Conservation (phyloP, 108 stramenopile species). For the Nitzschia sp. region DNA sequence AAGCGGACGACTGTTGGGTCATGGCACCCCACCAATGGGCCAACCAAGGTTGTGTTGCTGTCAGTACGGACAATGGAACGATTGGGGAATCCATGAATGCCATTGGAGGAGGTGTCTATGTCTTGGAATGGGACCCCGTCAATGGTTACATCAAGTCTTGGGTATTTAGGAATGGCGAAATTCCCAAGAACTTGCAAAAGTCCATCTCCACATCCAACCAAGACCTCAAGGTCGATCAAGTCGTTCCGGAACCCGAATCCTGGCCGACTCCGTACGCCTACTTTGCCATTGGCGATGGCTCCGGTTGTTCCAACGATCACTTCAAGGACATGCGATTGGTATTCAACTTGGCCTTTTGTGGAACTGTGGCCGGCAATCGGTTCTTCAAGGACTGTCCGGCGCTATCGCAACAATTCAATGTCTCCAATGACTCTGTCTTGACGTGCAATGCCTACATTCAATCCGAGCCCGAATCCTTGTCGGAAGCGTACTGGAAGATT, state of each 20-base stretch:
- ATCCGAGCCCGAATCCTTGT: slow-evolving; percentile 56
- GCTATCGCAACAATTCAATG: slow-evolving; percentile 35
- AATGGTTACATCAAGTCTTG: slow-evolving; percentile 74
- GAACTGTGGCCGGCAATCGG: slow-evolving; percentile 81
- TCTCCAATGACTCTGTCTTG: slow-evolving; percentile 41
- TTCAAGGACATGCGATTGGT: slow-evolving; percentile 83
- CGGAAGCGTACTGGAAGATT: slow-evolving; percentile 85
- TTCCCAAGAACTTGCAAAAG: slow-evolving; percentile 41
- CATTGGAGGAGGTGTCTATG: slow-evolving; percentile 81
- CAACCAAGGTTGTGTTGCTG: slow-evolving; percentile 89
- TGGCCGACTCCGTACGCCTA: slow-evolving; percentile 87
- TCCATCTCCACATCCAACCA: slow-evolving; percentile 13
- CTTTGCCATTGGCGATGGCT: slow-evolving; percentile 76
- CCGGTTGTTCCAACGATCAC: slow-evolving; percentile 76
- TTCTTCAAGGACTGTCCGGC: slow-evolving; percentile 76
- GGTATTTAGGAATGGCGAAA: slow-evolving; percentile 65
- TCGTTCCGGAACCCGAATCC: slow-evolving; percentile 55
- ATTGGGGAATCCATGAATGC: slow-evolving; percentile 77
- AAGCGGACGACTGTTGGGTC: slow-evolving; percentile 71
- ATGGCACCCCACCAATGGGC: slow-evolving; percentile 87
- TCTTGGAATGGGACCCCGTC: slow-evolving; percentile 83
- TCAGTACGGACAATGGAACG: slow-evolving; percentile 57
- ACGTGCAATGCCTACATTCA: slow-evolving; percentile 78
- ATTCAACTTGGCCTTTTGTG: slow-evolving; percentile 87
- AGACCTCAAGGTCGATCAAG: slow-evolving; percentile 37